A percentile compares a stretch with the other conserved stretches of the same genome.
These are phyloP conservation scores for Naematelia aurantialba DNA, from an alignment of 768 basidiomycete species.

Conservation along the genomic window DNA sequence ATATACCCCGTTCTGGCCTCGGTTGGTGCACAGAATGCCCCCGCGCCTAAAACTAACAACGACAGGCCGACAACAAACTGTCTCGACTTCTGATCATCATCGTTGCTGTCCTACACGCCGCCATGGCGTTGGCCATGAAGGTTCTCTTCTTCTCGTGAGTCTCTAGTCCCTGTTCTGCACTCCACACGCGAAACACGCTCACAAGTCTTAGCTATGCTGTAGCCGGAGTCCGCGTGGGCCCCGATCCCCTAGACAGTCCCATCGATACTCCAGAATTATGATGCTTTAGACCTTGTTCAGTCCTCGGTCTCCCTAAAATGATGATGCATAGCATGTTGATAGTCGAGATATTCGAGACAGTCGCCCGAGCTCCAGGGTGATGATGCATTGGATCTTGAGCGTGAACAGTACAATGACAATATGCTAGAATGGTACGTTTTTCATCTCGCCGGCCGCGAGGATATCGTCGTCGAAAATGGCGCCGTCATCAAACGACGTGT, in stretches of 20 bases:
- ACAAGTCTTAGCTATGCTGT: constrained; percentile 29
- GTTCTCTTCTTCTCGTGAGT: constrained; percentile 61
- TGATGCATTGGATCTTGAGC: no score
- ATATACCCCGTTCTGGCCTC: constrained; percentile 85
- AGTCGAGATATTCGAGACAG: no score
- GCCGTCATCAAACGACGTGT: constrained; percentile 52
- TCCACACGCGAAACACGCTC: background rate
- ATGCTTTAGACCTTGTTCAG: no score
- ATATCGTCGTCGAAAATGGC: constrained; percentile 76
- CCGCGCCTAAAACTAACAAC: background rate
- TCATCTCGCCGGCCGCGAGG: constrained; percentile 76
- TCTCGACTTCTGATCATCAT: constrained; percentile 76
- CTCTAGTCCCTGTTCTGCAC: background rate
- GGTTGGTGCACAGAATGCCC: constrained; percentile 54
- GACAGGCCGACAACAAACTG: constrained; percentile 74
- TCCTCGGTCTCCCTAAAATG: background rate
- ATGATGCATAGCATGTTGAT: no score
- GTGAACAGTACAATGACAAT: constrained; percentile 1
- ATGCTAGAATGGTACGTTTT: constrained; percentile 51
- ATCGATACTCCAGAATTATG: constrained; percentile 1
- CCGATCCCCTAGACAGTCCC: constrained; percentile 34
- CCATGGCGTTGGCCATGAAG: constrained; percentile 80
- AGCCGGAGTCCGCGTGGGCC: constrained; percentile 24
- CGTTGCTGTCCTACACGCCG: constrained; percentile 70
- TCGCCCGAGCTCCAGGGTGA: no score